Evolutionary conservation across 2,329 filamentous ascomycete genomes (phyloP).

Genomic region (Juglanconis sp.): DNA sequence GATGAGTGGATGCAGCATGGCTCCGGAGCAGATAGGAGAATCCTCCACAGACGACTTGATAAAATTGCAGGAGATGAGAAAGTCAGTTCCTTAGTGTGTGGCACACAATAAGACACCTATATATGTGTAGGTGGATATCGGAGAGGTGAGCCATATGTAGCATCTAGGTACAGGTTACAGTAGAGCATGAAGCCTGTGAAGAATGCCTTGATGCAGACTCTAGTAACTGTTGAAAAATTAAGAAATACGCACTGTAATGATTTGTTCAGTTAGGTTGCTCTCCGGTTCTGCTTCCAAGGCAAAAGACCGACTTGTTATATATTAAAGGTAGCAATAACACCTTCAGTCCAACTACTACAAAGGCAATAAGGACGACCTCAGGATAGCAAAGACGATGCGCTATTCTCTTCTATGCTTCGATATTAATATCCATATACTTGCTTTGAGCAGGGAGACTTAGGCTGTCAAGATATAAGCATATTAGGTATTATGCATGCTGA

Average conservation of each 20-base stretch:
- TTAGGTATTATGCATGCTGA: too few relatives aligned
- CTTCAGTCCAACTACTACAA: too few relatives aligned
- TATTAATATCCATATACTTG: too few relatives aligned
- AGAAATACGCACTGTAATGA: constrained; percentile 17
- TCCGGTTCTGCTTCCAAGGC: neutral
- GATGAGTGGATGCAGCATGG: constrained; percentile 16
- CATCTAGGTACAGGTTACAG: constrained; percentile 9
- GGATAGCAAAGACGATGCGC: too few relatives aligned
- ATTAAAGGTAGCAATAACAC: neutral
- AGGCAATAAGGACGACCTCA: too few relatives aligned
- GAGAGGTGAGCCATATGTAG: constrained; percentile 8
- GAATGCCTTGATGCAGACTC: constrained; percentile 11
- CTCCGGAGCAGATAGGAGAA: constrained; percentile 16
- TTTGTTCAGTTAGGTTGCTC: neutral
- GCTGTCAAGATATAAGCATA: too few relatives aligned
- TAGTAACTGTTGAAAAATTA: constrained; percentile 10
- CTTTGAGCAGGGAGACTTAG: too few relatives aligned
- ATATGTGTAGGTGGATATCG: neutral
- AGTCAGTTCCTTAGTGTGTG: neutral
- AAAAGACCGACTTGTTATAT: neutral
- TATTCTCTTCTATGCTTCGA: too few relatives aligned
- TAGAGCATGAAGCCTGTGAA: constrained; percentile 20
- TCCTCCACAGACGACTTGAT: constrained; percentile 18
- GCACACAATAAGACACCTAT: neutral
- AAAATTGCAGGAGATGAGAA: constrained; percentile 16